Conservation (phyloP, 129 eudicot species). For the Chrysanthemum lavandulifolium region DNA sequence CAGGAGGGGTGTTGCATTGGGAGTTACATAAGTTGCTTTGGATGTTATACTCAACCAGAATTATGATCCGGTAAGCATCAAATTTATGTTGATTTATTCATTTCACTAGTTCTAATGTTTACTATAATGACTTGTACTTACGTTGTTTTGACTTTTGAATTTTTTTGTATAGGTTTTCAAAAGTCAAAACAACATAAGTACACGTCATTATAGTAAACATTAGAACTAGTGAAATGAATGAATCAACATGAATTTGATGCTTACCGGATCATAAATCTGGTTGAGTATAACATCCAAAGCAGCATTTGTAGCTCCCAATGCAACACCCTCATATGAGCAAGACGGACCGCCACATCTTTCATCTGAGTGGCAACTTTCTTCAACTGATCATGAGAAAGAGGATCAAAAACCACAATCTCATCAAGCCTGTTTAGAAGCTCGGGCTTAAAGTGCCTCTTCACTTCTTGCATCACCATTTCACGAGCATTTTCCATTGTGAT, state of each 20-base stretch:
- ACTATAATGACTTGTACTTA: no score
- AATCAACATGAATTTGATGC: constrained; percentile 16
- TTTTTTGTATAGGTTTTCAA: no score
- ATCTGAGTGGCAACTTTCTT: constrained; percentile 73
- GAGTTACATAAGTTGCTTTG: no score
- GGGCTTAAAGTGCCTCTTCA: constrained; percentile 85
- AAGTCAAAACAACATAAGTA: no score
- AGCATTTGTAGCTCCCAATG: constrained; percentile 80
- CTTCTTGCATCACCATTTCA: constrained; percentile 84
- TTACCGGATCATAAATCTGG: constrained; percentile 92
- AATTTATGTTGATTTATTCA: no score
- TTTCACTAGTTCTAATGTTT: no score
- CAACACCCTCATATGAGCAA: constrained; percentile 98
- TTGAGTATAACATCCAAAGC: constrained; percentile 75
- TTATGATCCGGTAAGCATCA: no score
- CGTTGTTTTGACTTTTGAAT: no score
- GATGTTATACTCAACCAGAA: no score
- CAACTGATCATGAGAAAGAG: constrained; percentile 84
- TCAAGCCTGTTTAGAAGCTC: constrained; percentile 84
- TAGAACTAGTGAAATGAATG: no score
- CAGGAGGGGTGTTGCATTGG: no score
- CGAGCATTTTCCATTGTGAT: constrained; percentile 69
- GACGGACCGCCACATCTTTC: constrained; percentile 83
- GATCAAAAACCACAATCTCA: constrained; percentile 94
- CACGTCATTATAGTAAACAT: no score